phyloP scores from a whole-genome alignment of 305 asterid species.

The Salvia sclarea region DNA sequence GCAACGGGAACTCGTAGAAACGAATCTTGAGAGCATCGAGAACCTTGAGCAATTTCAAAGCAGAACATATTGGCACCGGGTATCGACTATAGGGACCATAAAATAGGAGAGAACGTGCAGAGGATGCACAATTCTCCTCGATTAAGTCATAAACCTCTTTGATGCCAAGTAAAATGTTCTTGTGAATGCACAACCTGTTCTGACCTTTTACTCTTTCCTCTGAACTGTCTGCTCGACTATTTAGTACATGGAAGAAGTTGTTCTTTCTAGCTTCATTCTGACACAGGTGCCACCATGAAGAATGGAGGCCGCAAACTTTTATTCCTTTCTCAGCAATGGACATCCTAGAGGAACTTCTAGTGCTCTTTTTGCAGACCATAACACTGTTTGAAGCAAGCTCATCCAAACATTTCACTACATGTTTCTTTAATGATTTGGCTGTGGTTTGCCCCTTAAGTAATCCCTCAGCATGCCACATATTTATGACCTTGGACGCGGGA shows the following conservation, averaged over 20 bases:
- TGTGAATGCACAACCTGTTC: conserved; percentile 4
- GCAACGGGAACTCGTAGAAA: conserved; percentile 8
- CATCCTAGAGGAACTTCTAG: conserved; percentile 7
- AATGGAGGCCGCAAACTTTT: conserved; percentile 4
- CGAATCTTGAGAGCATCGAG: conserved; percentile 7
- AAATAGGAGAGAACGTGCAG: neutral
- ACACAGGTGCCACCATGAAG: conserved; percentile 17
- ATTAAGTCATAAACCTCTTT: neutral
- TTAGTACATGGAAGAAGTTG: neutral
- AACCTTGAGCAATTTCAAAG: neutral
- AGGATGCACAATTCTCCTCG: neutral
- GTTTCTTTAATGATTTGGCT: neutral
- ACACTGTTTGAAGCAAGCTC: conserved; percentile 16
- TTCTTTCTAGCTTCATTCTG: conserved; percentile 2
- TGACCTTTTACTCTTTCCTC: neutral
- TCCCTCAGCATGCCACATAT: conserved; percentile 21
- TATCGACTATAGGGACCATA: conserved; percentile 6
- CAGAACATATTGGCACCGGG: neutral
- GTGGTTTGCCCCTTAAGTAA: neutral
- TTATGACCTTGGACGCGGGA: neutral
- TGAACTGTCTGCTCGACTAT: neutral
- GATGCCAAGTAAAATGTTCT: conserved; percentile 7
- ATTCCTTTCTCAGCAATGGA: neutral
- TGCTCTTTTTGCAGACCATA: neutral
- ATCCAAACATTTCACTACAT: neutral